Conservation (phyloP, 768 basidiomycete species). For the Pilatotrama ljubarskyi region DNA sequence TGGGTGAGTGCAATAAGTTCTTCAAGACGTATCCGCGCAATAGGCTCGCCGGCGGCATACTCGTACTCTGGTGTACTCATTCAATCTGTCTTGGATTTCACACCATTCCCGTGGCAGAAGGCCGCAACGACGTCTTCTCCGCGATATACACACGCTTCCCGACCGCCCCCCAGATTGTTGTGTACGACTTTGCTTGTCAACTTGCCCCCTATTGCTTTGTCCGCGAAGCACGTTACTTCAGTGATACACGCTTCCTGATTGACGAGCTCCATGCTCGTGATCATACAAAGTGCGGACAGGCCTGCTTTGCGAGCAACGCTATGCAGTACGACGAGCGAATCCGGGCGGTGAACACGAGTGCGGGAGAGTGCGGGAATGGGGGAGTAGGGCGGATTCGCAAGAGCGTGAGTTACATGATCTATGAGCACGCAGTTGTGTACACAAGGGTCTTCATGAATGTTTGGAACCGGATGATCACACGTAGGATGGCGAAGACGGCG, state of each 20-base stretch:
- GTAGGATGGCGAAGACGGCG: too few relatives aligned
- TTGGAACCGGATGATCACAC: too few relatives aligned
- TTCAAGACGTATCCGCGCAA: slow-evolving; percentile 32
- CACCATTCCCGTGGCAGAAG: slow-evolving; percentile 37
- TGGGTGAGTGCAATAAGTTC: slow-evolving; percentile 30
- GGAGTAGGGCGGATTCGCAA: slow-evolving; percentile 32
- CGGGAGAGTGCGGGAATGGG: slow-evolving; percentile 38
- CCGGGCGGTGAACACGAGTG: slow-evolving; percentile 34
- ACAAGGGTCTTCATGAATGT: slow-evolving; percentile 25
- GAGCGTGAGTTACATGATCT: slow-evolving; percentile 33
- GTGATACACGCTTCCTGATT: slow-evolving; percentile 35
- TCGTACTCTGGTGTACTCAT: slow-evolving; percentile 18
- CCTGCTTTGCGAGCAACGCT: slow-evolving; percentile 34
- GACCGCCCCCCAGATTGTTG: slow-evolving; percentile 30
- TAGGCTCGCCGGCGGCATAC: slow-evolving; percentile 10
- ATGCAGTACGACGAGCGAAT: slow-evolving; percentile 31
- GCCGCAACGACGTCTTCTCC: slow-evolving; percentile 41
- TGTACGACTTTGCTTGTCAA: slow-evolving; percentile 38
- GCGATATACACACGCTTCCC: slow-evolving; percentile 38
- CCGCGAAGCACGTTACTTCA: slow-evolving; percentile 34
- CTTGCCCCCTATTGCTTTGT: slow-evolving; percentile 36
- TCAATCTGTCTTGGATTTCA: slow-evolving; percentile 19
- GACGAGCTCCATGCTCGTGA: slow-evolving; percentile 37
- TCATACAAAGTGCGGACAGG: slow-evolving; percentile 36
- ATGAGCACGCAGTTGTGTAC: slow-evolving; percentile 32